A percentile compares a stretch with the other conserved stretches of the same genome.
Evolutionary conservation across 306 rosid genomes (phyloP).

Genomic region (Inga laurina): DNA sequence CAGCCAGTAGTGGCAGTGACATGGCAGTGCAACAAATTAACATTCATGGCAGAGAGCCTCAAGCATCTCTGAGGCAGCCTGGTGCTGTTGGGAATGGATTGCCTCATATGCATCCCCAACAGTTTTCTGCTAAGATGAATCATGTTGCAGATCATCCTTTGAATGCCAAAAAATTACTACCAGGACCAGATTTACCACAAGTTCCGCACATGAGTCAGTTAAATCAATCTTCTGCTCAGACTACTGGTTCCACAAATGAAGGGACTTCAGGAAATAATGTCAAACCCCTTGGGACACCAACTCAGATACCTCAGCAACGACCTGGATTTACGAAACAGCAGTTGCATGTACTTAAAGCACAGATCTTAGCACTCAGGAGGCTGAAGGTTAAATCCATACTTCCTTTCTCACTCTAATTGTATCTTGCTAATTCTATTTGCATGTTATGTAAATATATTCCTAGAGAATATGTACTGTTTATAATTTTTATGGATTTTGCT

Average conservation of each 20-base stretch:
- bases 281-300: slow-evolving; percentile 53
- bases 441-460: slow-evolving; percentile 20
- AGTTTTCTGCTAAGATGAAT: slow-evolving; percentile 55
- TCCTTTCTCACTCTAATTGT: slow-evolving; percentile 20
- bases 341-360: slow-evolving; percentile 95
- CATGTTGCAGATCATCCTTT: slow-evolving; percentile 59
- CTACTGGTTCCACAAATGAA: slow-evolving; percentile 57
- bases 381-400: slow-evolving; percentile 65
- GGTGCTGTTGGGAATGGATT: slow-evolving; percentile 65
- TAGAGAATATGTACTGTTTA: slow-evolving; percentile 19
- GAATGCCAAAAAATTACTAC: slow-evolving; percentile 47
- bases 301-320: slow-evolving; percentile 63
- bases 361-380: slow-evolving; percentile 94
- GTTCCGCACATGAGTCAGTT: slow-evolving; percentile 58
- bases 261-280: slow-evolving; percentile 51
- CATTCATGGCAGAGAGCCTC: slow-evolving; percentile 79
- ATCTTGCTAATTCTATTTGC: slow-evolving; percentile 14
- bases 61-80: slow-evolving; percentile 59
- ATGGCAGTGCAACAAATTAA: slow-evolving; percentile 60
- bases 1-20: slow-evolving; percentile 53
- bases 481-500: slow-evolving; percentile 29
- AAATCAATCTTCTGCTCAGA: slow-evolving; percentile 68
- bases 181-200: slow-evolving; percentile 60
- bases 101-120: slow-evolving; percentile 64
- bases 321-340: slow-evolving; percentile 83